phyloP scores from a whole-genome alignment of 225 moss, liverwort and hornwort species.

The Rhytidiadelphus loreus region DNA sequence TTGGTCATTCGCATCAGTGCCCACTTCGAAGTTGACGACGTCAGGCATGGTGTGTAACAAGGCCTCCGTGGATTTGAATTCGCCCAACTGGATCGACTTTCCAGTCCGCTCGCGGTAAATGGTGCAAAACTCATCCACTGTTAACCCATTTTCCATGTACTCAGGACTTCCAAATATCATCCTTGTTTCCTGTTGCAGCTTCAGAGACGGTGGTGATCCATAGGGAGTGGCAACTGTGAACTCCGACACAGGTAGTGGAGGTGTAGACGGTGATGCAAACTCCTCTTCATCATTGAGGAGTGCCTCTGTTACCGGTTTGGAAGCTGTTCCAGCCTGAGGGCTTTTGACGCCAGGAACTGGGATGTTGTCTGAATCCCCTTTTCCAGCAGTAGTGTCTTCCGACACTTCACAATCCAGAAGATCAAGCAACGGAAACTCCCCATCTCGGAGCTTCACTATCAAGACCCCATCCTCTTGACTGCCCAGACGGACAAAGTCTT shows the following conservation, averaged over 20 bases:
- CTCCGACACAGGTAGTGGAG: not conserved
- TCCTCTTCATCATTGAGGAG: not conserved
- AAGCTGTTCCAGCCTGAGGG: not conserved
- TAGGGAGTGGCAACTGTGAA: not conserved
- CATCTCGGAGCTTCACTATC: slow-evolving; percentile 51
- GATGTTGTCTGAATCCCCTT: not conserved
- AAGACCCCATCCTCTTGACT: slow-evolving; percentile 63
- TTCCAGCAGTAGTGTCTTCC: not conserved
- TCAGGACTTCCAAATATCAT: slow-evolving; percentile 29
- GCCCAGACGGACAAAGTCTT: slow-evolving; percentile 76
- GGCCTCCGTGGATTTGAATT: slow-evolving; percentile 28
- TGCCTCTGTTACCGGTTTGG: not conserved
- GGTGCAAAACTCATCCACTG: slow-evolving; percentile 17
- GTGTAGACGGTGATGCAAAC: not conserved
- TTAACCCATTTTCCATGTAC: slow-evolving; percentile 17
- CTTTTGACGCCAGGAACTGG: not conserved
- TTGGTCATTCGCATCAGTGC: not conserved
- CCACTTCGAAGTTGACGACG: slow-evolving; percentile 31
- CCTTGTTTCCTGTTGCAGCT: slow-evolving; percentile 22
- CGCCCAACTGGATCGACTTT: slow-evolving; percentile 25
- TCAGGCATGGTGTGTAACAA: slow-evolving; percentile 58
- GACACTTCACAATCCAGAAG: slow-evolving; percentile 59
- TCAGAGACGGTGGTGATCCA: not conserved
- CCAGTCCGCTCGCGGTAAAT: slow-evolving; percentile 12
- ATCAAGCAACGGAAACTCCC: slow-evolving; percentile 68